Base-by-base conservation (phyloP, 1,139 yeast genomes). In the Tardiomyces blankii region DNA sequence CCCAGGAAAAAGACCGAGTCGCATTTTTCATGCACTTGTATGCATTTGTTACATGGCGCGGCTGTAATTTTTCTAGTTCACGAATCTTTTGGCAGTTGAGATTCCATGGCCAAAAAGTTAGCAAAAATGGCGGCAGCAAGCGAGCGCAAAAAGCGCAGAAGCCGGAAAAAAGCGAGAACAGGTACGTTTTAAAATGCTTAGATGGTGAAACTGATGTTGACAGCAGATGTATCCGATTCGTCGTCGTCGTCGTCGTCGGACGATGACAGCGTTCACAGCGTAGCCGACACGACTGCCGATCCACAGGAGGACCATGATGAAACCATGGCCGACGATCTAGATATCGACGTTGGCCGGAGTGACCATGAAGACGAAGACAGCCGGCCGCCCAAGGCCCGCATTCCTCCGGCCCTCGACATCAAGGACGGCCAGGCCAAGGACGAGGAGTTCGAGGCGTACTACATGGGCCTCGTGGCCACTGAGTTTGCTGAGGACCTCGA, bases 401-500 rank as follows among this genome's bases (percentile, higher is more conserved):
- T 55, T 16, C 59, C 60, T 2, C 38, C 46, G 3, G 49, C 46
- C 32, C 47, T 54, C 30, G 44, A 45, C 18, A 11, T 18, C n/a
- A 12, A 12, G 38, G 16, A 30, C 16, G 25, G 25, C 5, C 35
- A 30, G 16, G 35, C 42, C 30, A 44, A 47, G 25, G 49, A 48
- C 25, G 51, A 50, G 14, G 57, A 59, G 41, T 64, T 64, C 50
- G 59, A 56, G 43, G 62, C 64, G 43, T 53, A 52, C 40, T 65
- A 60, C 47, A 48, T 66, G 45, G 51, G 54, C 27, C 47, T 65
- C 38, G 63, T 64, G 49, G 65, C 71, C 2, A 47, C 56, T 2
- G 60, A 65, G 49, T 66, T 66, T 48, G 68, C 68, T 27, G 66
- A 66, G 33, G 71, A 67, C 39, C 53, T 67, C 18, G 61, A 63